Percentiles rank a stretch among this genome's conserved stretches.
Evolutionary conservation across 495 filamentous ascomycete species (phyloP).

Genomic region (Trichoderma virens): DNA sequence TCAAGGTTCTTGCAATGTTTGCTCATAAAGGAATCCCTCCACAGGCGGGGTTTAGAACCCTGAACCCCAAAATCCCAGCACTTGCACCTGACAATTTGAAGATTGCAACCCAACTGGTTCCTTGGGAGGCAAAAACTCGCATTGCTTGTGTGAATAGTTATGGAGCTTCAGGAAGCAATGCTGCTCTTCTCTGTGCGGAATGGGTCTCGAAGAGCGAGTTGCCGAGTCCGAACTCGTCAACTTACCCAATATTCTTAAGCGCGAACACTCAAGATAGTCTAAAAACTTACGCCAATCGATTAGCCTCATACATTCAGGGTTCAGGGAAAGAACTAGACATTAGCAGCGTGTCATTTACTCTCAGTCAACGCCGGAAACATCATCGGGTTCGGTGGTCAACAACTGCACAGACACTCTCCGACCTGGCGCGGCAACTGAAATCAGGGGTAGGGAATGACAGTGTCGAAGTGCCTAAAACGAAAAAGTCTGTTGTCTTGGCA

Average conservation of each 20-base stretch:
- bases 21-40: conserved; percentile 33
- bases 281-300: neutral
- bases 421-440: neutral
- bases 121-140: conserved; percentile 26
- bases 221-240: conserved; percentile 15
- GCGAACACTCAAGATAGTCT: neutral
- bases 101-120: conserved; percentile 22
- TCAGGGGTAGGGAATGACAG: neutral
- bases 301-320: neutral
- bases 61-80: conserved; percentile 35
- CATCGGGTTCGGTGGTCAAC: conserved; percentile 1
- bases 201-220: conserved; percentile 15
- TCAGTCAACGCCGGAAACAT: conserved; percentile 1
- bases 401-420: neutral
- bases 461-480: neutral
- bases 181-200: conserved; percentile 28
- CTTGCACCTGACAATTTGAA: conserved; percentile 30
- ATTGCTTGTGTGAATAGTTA: conserved; percentile 23
- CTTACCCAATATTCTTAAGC: conserved; percentile 22
- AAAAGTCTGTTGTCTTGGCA: neutral
- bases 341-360: neutral
- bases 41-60: conserved; percentile 30
- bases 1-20: conserved; percentile 46
- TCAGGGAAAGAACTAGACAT: neutral
- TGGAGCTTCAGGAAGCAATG: conserved; percentile 24